Evolutionary conservation across 306 rosid species (phyloP).

Genomic region (Acacia acuminata): DNA sequence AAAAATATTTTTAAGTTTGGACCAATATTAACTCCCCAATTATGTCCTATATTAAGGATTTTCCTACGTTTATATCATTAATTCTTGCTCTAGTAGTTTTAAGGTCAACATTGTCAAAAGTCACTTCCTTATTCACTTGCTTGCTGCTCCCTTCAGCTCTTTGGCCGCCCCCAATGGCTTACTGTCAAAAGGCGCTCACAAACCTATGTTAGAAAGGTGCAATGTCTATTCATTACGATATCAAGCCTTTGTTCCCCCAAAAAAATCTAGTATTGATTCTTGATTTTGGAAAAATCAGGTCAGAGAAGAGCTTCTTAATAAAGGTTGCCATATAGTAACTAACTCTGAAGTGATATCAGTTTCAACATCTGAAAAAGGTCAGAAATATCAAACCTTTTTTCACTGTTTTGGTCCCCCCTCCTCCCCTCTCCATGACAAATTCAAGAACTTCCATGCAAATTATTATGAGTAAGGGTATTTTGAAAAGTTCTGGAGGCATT

Average conservation of each 20-base stretch:
- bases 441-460: not conserved
- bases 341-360: slow-evolving; percentile 53
- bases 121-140: slow-evolving; percentile 25
- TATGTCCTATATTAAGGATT: not conserved
- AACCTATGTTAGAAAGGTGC: slow-evolving; percentile 65
- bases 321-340: slow-evolving; percentile 60
- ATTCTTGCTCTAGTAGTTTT: slow-evolving; percentile 1
- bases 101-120: slow-evolving; percentile 2
- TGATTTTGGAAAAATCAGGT: slow-evolving; percentile 51
- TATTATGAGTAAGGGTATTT: not conserved
- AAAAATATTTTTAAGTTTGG: too few species aligned
- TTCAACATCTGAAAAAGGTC: slow-evolving; percentile 64
- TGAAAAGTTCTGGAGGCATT: slow-evolving; percentile 14
- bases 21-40: too few species aligned
- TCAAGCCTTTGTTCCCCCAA: not conserved
- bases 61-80: not conserved
- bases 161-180: slow-evolving; percentile 94
- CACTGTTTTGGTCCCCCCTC: too few species aligned
- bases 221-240: slow-evolving; percentile 4
- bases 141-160: slow-evolving; percentile 52
- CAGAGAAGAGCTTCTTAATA: slow-evolving; percentile 63
- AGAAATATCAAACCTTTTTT: slow-evolving; percentile 18
- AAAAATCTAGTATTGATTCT: not conserved
- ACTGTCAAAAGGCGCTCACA: slow-evolving; percentile 79
- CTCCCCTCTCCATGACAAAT: not conserved